Evolutionary conservation across 1,284 basidiomycete species (phyloP).

Genomic region (Pseudozyma pruni): DNA sequence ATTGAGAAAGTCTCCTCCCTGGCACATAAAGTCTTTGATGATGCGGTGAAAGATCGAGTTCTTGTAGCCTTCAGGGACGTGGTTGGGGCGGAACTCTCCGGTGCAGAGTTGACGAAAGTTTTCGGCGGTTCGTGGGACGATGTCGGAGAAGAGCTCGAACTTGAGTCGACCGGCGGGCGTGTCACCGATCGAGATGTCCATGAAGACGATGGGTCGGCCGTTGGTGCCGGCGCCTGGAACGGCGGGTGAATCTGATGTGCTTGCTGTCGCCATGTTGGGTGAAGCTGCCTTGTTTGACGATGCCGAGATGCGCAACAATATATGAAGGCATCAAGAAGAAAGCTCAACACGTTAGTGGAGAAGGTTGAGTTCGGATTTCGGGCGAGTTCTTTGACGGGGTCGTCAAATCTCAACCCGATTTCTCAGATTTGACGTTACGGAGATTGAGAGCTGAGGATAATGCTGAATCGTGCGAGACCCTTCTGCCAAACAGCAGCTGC

Average conservation of each 20-base stretch:
- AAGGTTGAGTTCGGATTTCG: not conserved
- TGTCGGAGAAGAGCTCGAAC: conserved; percentile 85
- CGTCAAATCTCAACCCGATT: no score
- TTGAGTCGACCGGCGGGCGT: conserved; percentile 76
- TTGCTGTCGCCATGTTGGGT: conserved; percentile 7
- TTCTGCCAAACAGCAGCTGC: not conserved
- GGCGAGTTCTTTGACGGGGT: not conserved
- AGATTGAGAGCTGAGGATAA: no score
- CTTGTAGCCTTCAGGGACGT: conserved; percentile 68
- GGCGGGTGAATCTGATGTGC: not conserved
- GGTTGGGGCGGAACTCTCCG: conserved; percentile 74
- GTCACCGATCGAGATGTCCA: conserved; percentile 79
- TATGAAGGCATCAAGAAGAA: not conserved
- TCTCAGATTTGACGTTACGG: no score
- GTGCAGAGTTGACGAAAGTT: conserved; percentile 94
- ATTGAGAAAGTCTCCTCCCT: conserved; percentile 70
- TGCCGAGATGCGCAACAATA: no score
- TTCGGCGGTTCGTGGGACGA: conserved; percentile 85
- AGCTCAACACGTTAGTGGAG: no score
- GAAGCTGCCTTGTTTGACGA: no score
- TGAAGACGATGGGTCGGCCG: conserved; percentile 84
- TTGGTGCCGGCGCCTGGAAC: conserved; percentile 57
- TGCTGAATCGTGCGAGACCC: conserved; percentile 7
- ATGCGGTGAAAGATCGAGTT: conserved; percentile 83
- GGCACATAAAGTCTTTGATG: conserved; percentile 71